Evolutionary conservation across 139 green algal species (phyloP).

Genomic region (Volvox africanus): DNA sequence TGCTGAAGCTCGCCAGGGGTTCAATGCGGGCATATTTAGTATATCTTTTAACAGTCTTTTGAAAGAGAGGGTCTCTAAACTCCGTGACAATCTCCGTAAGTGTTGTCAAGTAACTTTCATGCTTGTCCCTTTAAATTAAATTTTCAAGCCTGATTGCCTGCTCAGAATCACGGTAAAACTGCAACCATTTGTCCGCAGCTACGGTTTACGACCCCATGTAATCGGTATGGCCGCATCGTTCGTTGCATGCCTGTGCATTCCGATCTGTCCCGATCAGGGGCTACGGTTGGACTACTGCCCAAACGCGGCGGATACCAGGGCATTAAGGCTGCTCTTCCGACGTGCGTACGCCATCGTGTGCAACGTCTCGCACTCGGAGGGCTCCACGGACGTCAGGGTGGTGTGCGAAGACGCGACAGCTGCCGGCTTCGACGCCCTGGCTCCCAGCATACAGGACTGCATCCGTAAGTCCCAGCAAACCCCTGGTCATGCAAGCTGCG

Average conservation of each 20-base stretch:
- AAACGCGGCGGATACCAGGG: not conserved
- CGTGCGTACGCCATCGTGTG: not conserved
- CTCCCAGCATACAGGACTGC: not conserved
- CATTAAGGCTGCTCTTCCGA: not conserved
- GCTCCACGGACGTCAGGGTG: not conserved
- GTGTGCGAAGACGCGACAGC: not conserved
- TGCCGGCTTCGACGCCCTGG: not conserved
- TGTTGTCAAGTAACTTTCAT: no score
- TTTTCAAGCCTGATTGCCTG: no score
- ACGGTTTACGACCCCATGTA: no score
- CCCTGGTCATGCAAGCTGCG: not conserved
- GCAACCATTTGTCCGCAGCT: no score
- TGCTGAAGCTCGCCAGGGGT: no score
- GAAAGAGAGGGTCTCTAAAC: no score
- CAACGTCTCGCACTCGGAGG: not conserved
- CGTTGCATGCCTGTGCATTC: not conserved
- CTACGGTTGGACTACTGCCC: conserved; percentile 19
- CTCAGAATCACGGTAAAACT: no score
- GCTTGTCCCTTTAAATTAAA: no score
- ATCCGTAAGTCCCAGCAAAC: not conserved
- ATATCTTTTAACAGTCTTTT: no score
- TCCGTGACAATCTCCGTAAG: no score
- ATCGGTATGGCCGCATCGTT: not conserved
- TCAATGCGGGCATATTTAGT: no score
- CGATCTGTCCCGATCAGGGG: not conserved